A percentile compares a stretch with the other conserved stretches of the same genome.
Conservation (phyloP, 768 basidiomycete species). For the Leccinum imitatum region DNA sequence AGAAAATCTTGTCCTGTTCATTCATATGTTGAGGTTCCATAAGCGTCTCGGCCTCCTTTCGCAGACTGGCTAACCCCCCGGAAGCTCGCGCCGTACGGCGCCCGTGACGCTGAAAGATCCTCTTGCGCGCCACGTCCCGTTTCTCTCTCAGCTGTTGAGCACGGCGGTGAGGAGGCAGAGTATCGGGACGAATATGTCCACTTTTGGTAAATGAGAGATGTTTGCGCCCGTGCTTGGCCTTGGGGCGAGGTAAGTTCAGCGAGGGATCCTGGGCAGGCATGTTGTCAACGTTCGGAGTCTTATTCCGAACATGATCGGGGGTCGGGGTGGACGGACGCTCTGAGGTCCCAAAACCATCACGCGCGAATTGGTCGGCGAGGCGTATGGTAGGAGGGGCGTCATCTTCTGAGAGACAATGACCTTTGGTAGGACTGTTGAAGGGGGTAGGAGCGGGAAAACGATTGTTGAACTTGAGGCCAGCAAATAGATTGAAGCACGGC, state of each 20-base stretch:
- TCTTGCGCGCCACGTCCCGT: slow-evolving; percentile 6
- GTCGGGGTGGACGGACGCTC: not conserved
- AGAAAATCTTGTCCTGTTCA: slow-evolving; percentile 25
- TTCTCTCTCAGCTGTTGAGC: slow-evolving; percentile 8
- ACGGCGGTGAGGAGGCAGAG: slow-evolving; percentile 6
- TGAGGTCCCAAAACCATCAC: not conserved
- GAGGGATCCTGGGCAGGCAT: not conserved
- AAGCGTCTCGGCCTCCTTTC: slow-evolving; percentile 13
- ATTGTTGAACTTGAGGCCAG: slow-evolving; percentile 7
- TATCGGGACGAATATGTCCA: not conserved
- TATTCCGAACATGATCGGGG: not conserved
- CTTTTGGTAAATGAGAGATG: slow-evolving; percentile 9
- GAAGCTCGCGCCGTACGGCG: slow-evolving; percentile 1
- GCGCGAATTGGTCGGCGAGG: slow-evolving; percentile 6
- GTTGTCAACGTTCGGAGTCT: not conserved
- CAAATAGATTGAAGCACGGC: slow-evolving; percentile 23
- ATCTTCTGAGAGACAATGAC: not conserved
- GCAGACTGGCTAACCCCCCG: slow-evolving; percentile 8
- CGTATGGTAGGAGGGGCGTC: slow-evolving; percentile 10
- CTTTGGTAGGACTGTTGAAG: slow-evolving; percentile 17
- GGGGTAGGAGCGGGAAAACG: slow-evolving; percentile 20
- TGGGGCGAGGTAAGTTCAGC: slow-evolving; percentile 2
- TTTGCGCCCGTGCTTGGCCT: slow-evolving; percentile 17
- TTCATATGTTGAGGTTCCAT: slow-evolving; percentile 20
- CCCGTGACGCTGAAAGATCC: not conserved